A percentile compares a stretch with the other conserved stretches of the same genome.
These are phyloP conservation scores for Cladophialophora exuberans DNA, from an alignment of 2,329 filamentous ascomycete species.

Conservation along the genomic window DNA sequence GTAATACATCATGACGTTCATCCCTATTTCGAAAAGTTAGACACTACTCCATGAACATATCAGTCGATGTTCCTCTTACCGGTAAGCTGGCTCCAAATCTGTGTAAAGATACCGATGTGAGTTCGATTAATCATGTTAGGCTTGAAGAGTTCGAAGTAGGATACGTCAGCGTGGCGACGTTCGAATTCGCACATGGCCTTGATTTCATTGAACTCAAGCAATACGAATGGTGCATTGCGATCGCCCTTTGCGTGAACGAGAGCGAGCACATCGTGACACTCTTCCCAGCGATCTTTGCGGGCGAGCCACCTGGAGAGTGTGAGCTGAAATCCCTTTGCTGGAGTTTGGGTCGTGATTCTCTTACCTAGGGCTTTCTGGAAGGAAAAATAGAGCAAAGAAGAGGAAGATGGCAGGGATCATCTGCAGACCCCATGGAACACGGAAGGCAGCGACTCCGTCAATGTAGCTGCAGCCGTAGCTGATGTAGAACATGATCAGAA, in stretches of 20 bases:
- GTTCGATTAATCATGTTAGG: conserved; percentile 76
- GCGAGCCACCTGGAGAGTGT: conserved; percentile 62
- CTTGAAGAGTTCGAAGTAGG: conserved; percentile 71
- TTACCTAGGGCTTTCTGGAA: conserved; percentile 67
- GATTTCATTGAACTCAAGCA: conserved; percentile 71
- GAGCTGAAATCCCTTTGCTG: neutral
- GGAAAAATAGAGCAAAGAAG: conserved; percentile 62
- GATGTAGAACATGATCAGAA: conserved; percentile 63
- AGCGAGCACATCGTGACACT: conserved; percentile 52
- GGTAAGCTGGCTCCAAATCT: conserved; percentile 76
- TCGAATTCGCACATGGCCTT: conserved; percentile 75
- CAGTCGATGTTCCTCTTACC: conserved; percentile 61
- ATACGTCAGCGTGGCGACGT: conserved; percentile 67
- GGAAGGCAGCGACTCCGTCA: conserved; percentile 60
- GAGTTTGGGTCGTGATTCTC: conserved; percentile 11
- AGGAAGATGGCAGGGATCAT: conserved; percentile 64
- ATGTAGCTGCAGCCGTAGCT: conserved; percentile 65
- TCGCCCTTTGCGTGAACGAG: conserved; percentile 69
- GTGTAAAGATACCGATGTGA: conserved; percentile 70
- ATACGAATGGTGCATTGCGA: conserved; percentile 65
- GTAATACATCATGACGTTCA: conserved; percentile 67
- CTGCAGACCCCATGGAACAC: conserved; percentile 67
- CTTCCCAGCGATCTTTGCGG: conserved; percentile 63
- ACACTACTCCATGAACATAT: neutral
- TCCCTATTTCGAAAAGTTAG: neutral